A percentile compares a stretch with the other conserved stretches of the same genome.
These are phyloP conservation scores for Sphaerostilbella broomeana DNA, from an alignment of 2,329 filamentous ascomycete species.

Conservation along the genomic window DNA sequence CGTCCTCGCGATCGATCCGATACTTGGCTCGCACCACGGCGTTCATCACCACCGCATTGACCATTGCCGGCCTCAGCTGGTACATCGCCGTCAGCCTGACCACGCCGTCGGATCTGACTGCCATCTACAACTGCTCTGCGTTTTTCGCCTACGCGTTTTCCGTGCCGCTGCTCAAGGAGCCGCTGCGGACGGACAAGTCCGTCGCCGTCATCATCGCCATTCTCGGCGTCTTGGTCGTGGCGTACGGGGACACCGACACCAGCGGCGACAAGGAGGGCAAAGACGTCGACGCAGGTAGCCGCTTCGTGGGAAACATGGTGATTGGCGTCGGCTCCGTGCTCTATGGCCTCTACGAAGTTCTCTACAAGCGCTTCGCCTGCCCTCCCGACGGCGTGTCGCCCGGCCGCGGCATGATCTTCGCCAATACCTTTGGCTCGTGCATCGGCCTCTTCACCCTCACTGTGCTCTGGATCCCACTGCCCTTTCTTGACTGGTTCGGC, in stretches of 20 bases:
- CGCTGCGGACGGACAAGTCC: slow-evolving; percentile 75
- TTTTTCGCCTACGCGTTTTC: slow-evolving; percentile 99
- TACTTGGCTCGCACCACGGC: slow-evolving; percentile 78
- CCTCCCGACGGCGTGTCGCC: slow-evolving; percentile 83
- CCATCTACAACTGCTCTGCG: slow-evolving; percentile 98
- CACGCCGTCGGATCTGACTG: slow-evolving; percentile 86
- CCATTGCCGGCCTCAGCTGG: slow-evolving; percentile 87
- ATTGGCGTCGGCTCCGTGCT: slow-evolving; percentile 87
- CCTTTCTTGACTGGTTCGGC: slow-evolving; percentile 70
- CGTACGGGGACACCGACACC: slow-evolving; percentile 70
- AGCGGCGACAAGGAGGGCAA: slow-evolving; percentile 39
- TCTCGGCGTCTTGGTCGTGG: slow-evolving; percentile 84
- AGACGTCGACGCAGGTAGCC: slow-evolving; percentile 48
- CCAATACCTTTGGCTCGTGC: slow-evolving; percentile 82
- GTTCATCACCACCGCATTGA: slow-evolving; percentile 77
- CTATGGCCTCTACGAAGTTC: slow-evolving; percentile 93
- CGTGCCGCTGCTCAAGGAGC: slow-evolving; percentile 81
- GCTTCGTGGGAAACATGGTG: slow-evolving; percentile 79
- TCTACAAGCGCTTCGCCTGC: slow-evolving; percentile 91
- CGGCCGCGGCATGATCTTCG: slow-evolving; percentile 89
- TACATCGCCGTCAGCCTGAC: slow-evolving; percentile 93
- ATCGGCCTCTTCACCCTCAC: slow-evolving; percentile 81
- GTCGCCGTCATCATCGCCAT: slow-evolving; percentile 83
- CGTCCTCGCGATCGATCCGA: slow-evolving; percentile 24
- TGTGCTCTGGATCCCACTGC: slow-evolving; percentile 88